A percentile compares a stretch with the other conserved stretches of the same genome.
Evolutionary conservation across 2,329 filamentous ascomycete species (phyloP).

Genomic region (Setomelanomma holmii): DNA sequence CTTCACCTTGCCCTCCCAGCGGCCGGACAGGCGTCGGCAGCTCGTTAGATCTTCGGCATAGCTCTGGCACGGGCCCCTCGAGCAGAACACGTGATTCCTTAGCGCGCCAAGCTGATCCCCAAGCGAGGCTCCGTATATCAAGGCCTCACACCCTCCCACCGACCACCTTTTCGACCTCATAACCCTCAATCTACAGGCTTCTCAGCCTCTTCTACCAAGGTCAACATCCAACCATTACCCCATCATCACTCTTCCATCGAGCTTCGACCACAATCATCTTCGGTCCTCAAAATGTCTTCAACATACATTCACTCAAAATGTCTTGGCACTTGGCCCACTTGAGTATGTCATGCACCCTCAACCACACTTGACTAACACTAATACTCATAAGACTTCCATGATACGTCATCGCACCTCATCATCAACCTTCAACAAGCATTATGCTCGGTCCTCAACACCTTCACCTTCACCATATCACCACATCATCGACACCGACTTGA

Average conservation of each 20-base stretch:
- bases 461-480: neutral
- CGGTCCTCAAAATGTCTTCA: constrained; percentile 8
- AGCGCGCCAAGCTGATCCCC: neutral
- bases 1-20: constrained; percentile 8
- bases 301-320: constrained; percentile 10
- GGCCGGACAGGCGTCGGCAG: neutral
- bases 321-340: constrained; percentile 18
- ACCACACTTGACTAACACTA: neutral
- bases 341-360: neutral
- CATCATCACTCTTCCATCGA: neutral
- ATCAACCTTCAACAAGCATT: neutral
- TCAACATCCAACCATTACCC: neutral
- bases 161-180: neutral
- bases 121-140: neutral
- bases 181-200: neutral
- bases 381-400: neutral
- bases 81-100: neutral
- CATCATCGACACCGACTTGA: neutral
- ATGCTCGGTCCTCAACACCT: too few relatives aligned
- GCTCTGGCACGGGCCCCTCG: neutral
- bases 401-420: neutral
- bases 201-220: too few relatives aligned
- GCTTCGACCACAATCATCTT: constrained; percentile 2
- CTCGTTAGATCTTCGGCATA: neutral
- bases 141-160: neutral